A percentile compares a stretch with the other conserved stretches of the same genome.
These are phyloP conservation scores for Chaetomiaceae sp. DNA, from an alignment of 2,329 filamentous ascomycete genomes.

Conservation along the genomic window DNA sequence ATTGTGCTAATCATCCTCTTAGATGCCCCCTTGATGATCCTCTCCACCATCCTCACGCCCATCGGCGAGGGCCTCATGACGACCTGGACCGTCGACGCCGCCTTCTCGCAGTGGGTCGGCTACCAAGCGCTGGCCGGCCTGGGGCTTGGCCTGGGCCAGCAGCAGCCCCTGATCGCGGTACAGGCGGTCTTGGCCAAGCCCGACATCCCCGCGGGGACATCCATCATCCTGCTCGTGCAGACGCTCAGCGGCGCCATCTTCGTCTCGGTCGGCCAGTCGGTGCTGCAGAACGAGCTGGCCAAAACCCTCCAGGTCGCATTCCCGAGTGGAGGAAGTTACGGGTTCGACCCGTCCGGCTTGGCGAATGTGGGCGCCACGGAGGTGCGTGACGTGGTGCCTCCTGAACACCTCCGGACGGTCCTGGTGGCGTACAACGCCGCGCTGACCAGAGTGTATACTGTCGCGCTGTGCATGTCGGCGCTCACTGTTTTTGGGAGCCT, in stretches of 20 bases:
- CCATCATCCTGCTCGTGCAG: conserved; percentile 35
- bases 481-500: neutral
- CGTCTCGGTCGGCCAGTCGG: conserved; percentile 36
- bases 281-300: conserved; percentile 31
- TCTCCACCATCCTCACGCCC: conserved; percentile 25
- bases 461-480: neutral
- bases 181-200: conserved; percentile 35
- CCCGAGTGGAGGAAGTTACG: too few relatives aligned
- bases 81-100: conserved; percentile 29
- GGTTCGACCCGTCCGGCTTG: too few relatives aligned
- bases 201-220: conserved; percentile 37
- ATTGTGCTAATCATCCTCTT: too few relatives aligned
- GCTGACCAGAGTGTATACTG: neutral
- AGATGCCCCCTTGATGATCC: conserved; percentile 33
- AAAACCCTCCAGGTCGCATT: too few relatives aligned
- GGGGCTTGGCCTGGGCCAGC: conserved; percentile 36
- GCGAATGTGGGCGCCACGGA: neutral
- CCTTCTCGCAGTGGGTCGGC: conserved; percentile 33
- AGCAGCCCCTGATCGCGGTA: conserved; percentile 36
- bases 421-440: neutral
- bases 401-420: neutral
- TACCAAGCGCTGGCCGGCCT: conserved; percentile 36
- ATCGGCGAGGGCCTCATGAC: conserved; percentile 34
- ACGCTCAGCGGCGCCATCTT: conserved; percentile 32
- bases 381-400: neutral